A percentile compares a stretch with the other conserved stretches of the same genome.
Conservation (phyloP, 306 rosid genomes). For the Albizia julibrissin region DNA sequence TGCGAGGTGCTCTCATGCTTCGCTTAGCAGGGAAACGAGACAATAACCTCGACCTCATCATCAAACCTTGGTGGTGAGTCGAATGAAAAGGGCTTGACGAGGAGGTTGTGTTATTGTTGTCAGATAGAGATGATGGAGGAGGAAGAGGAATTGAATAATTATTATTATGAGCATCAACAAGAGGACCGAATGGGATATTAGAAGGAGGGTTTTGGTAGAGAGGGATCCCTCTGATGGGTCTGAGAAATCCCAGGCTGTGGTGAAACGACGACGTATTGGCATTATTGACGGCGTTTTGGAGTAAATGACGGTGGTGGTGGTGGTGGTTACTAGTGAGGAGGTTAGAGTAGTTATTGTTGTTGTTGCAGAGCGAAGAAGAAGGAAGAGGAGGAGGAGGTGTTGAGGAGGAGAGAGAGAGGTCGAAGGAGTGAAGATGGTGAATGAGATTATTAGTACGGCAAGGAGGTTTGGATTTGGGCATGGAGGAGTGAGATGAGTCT, state of each 20-base stretch:
- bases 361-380: constrained; percentile 29
- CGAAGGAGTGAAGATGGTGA: constrained; percentile 26
- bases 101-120: not conserved
- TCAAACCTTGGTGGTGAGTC: constrained; percentile 52
- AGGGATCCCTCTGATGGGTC: constrained; percentile 96
- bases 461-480: not conserved
- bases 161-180: constrained; percentile 29
- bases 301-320: constrained; percentile 21
- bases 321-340: not conserved
- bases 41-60: constrained; percentile 72
- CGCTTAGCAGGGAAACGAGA: constrained; percentile 88
- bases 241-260: constrained; percentile 69
- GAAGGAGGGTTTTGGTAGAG: constrained; percentile 68
- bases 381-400: not conserved
- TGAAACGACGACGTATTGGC: constrained; percentile 44
- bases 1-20: constrained; percentile 98
- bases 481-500: constrained; percentile 45
- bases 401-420: constrained; percentile 56
- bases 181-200: constrained; percentile 46
- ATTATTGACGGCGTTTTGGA: constrained; percentile 25
- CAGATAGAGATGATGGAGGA: constrained; percentile 29
- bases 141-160: constrained; percentile 23
- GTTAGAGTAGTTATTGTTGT: not conserved
- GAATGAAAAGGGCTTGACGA: constrained; percentile 46
- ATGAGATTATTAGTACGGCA: too few species aligned